A percentile compares a stretch with the other conserved stretches of the same genome.
Evolutionary conservation across 108 stramenopile species (phyloP).

Genomic region (Nitzschia sp.): DNA sequence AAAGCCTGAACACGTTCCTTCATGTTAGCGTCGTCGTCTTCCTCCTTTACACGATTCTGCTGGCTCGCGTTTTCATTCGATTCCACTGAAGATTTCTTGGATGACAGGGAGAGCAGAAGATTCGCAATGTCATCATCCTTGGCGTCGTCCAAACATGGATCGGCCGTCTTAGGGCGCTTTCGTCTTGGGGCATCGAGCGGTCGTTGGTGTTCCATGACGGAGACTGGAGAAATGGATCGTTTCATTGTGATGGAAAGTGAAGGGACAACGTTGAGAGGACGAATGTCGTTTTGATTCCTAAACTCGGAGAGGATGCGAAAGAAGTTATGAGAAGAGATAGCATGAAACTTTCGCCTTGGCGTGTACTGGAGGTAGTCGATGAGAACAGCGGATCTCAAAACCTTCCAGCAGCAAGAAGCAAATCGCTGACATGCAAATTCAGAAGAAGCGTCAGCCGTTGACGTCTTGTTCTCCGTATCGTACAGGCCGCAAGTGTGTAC

Average conservation of each 20-base stretch:
- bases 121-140: background rate
- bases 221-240: background rate
- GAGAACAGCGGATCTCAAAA: no score
- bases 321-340: no score
- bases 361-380: no score
- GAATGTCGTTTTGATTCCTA: no score
- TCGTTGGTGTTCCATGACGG: background rate
- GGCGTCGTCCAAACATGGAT: background rate
- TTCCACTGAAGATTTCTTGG: background rate
- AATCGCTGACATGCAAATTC: background rate
- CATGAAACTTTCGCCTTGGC: no score
- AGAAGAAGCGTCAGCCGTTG: background rate
- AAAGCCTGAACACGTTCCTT: no score
- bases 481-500: no score
- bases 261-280: no score
- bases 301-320: no score
- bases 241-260: background rate
- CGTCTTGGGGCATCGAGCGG: background rate
- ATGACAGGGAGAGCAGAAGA: constrained; percentile 1
- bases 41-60: background rate
- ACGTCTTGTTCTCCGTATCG: no score
- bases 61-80: background rate
- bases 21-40: background rate
- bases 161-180: background rate
- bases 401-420: no score